Evolutionary conservation across 2,329 filamentous ascomycete species (phyloP).

Genomic region (Talaromyces atroroseus): DNA sequence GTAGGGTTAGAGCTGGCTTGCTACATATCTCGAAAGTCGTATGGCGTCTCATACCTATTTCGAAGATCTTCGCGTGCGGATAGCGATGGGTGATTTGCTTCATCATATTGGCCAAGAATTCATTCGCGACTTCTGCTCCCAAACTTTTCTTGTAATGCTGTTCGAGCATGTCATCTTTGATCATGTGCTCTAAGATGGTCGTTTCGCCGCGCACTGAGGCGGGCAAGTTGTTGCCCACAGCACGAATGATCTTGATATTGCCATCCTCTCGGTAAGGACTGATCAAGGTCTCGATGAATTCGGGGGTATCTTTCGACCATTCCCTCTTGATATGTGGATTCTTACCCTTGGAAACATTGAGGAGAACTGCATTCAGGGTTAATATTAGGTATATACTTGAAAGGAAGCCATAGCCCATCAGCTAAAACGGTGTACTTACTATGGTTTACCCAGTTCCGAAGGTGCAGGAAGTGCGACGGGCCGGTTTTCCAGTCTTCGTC

Average conservation of each 20-base stretch:
- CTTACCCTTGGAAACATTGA: background rate
- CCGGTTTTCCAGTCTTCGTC: background rate
- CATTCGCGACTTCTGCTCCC: slow-evolving; percentile 11
- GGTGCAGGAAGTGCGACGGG: background rate
- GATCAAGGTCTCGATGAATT: background rate
- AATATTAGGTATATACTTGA: too few relatives aligned
- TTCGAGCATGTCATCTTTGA: slow-evolving; percentile 30
- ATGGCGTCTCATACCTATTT: slow-evolving; percentile 23
- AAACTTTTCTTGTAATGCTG: slow-evolving; percentile 28
- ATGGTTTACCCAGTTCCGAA: background rate
- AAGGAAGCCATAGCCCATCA: too few relatives aligned
- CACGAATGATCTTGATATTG: background rate
- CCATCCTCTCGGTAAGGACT: background rate
- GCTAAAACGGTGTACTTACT: background rate
- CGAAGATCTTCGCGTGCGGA: slow-evolving; percentile 40
- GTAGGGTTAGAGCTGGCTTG: too few relatives aligned
- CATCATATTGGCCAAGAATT: slow-evolving; percentile 20
- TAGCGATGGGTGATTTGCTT: slow-evolving; percentile 35
- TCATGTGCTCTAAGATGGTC: slow-evolving; percentile 36
- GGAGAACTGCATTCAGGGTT: too few relatives aligned
- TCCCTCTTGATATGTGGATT: background rate
- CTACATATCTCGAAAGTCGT: too few relatives aligned
- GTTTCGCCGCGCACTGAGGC: slow-evolving; percentile 29
- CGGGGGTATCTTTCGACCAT: background rate
- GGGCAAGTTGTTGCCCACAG: slow-evolving; percentile 30